Evolutionary conservation across 352 stramenopile genomes (phyloP).

Genomic region (Phytopythium ostracodes): DNA sequence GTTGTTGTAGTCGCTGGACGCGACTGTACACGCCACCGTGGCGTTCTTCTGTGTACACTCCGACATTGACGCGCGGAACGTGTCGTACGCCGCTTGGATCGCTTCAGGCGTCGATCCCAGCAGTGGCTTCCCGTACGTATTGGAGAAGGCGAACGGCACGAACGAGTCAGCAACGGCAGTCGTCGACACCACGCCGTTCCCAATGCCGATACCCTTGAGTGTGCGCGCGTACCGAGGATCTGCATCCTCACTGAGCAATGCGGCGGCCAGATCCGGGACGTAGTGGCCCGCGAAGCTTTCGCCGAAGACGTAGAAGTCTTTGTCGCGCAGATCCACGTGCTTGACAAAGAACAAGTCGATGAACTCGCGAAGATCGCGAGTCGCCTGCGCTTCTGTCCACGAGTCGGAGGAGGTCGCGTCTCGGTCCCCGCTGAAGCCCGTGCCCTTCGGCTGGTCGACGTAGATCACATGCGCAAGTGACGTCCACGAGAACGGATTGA

Average conservation of each 20-base stretch:
- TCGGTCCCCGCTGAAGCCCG: constrained; percentile 46
- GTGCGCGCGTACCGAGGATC: constrained; percentile 17
- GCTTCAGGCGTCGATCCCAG: constrained; percentile 14
- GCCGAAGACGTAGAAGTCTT: constrained; percentile 92
- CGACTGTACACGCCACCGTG: constrained; percentile 17
- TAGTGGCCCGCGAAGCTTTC: constrained; percentile 96
- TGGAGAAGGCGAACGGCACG: constrained; percentile 41
- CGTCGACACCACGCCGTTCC: constrained; percentile 71
- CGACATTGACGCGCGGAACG: constrained; percentile 15
- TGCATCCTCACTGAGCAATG: constrained; percentile 48
- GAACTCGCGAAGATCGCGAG: constrained; percentile 43
- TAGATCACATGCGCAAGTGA: constrained; percentile 94
- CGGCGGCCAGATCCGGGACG: constrained; percentile 85
- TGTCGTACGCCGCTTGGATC: constrained; percentile 10
- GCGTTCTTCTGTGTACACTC: constrained; percentile 8
- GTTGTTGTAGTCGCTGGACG: constrained; percentile 9
- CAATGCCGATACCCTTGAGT: constrained; percentile 85
- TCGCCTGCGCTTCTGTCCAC: constrained; percentile 52
- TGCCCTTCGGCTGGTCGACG: constrained; percentile 92
- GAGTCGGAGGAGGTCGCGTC: constrained; percentile 6
- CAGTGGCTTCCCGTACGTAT: constrained; percentile 40
- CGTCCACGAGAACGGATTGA: constrained; percentile 95
- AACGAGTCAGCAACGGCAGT: constrained; percentile 40
- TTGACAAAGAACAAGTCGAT: constrained; percentile 49
- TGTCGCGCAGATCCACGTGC: constrained; percentile 30